Evolutionary conservation across 225 moss, liverwort and hornwort genomes (phyloP).

Genomic region (Neckera pumila): DNA sequence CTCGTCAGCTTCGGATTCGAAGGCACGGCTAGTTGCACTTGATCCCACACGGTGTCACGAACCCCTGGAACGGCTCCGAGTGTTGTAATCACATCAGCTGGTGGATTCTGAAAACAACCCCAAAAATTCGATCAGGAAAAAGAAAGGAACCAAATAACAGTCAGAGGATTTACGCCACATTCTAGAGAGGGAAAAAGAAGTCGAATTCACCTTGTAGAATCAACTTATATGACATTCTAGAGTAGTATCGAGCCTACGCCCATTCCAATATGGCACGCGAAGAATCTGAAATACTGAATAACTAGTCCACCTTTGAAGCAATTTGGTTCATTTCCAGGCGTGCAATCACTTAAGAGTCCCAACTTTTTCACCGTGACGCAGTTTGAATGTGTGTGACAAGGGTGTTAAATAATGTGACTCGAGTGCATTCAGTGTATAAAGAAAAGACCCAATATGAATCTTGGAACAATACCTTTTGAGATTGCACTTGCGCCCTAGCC

Average conservation of each 20-base stretch:
- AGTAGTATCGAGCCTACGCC: not conserved
- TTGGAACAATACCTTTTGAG: not conserved
- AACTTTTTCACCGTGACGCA: not conserved
- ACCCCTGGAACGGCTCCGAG: conserved; percentile 12
- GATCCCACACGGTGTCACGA: conserved; percentile 25
- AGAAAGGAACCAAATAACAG: not conserved
- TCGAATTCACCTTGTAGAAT: not conserved
- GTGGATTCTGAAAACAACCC: not conserved
- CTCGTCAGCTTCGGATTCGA: conserved; percentile 25
- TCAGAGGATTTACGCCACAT: not conserved
- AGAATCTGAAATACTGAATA: not conserved
- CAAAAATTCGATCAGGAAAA: not conserved
- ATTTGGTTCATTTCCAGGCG: not conserved
- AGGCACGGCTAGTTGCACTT: conserved; percentile 1
- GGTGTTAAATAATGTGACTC: not conserved
- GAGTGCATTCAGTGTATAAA: not conserved
- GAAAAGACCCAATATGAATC: not conserved
- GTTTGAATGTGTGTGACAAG: not conserved
- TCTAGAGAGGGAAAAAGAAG: not conserved
- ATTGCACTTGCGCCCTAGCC: not conserved
- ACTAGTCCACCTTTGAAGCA: not conserved
- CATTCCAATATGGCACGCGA: not conserved
- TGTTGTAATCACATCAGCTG: not conserved
- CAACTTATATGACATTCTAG: not conserved
- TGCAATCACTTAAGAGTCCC: not conserved